phyloP scores from a whole-genome alignment of 257 asterid species.

The Striga asiatica region DNA sequence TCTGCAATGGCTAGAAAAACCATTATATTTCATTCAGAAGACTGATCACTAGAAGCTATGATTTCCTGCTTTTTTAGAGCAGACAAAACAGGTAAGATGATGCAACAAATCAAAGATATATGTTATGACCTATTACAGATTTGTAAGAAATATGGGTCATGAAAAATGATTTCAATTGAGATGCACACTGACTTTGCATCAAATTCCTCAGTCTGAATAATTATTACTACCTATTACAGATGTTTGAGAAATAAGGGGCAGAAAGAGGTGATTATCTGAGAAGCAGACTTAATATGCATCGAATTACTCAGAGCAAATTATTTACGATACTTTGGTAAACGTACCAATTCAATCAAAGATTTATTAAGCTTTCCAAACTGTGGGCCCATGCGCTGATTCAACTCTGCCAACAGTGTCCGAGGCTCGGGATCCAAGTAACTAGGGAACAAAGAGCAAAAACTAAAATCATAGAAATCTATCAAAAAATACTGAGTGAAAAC shows the following conservation, averaged over 20 bases:
- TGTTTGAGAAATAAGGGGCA: not conserved
- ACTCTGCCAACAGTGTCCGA: slow-evolving; percentile 54
- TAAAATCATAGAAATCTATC: slow-evolving; percentile 8
- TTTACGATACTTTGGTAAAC: slow-evolving; percentile 16
- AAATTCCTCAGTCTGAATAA: too few species aligned
- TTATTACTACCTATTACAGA: not conserved
- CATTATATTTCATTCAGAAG: not conserved
- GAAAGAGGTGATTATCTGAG: not conserved
- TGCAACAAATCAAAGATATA: not conserved
- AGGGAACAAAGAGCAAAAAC: slow-evolving; percentile 14
- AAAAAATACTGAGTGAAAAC: slow-evolving; percentile 4
- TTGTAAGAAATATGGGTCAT: not conserved
- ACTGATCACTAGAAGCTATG: not conserved
- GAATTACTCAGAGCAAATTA: slow-evolving; percentile 7
- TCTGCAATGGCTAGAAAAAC: not conserved
- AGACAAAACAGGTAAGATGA: too few species aligned
- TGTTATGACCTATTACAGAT: too few species aligned
- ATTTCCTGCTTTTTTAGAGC: not conserved
- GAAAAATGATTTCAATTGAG: slow-evolving; percentile 5
- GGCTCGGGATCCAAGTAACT: slow-evolving; percentile 93
- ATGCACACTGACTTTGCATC: too few species aligned
- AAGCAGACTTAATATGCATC: slow-evolving; percentile 6
- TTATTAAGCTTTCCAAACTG: slow-evolving; percentile 76
- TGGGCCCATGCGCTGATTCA: slow-evolving; percentile 88
- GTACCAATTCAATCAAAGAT: slow-evolving; percentile 77